Evolutionary conservation across 148 eudicot genomes (phyloP), one percentile per base, ranked within the genome.

Genomic region (Hydrangea macrophylla): DNA sequence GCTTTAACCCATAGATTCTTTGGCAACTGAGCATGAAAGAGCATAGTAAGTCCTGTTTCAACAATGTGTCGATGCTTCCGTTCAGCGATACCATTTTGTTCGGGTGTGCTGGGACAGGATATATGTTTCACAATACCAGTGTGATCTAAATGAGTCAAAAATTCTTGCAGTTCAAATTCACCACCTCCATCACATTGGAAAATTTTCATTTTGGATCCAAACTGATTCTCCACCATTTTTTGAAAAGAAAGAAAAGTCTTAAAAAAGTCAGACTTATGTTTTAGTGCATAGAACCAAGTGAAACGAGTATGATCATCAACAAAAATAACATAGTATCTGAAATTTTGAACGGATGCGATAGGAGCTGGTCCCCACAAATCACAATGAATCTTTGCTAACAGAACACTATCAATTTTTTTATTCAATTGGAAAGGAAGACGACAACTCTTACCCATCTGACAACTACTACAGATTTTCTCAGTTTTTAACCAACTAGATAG

Each of bases 181-280:
- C 60, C 60, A 2, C 31, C 60, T n/a, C 60, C 60, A 56, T 56
- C 60, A 56, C 13, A 24, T 25, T 56, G 39, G 60, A 25, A 56
- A 56, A 6, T 4, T 27, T 25, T 56, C 2, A 56, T 28, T 20
- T 24, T 24, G 9, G 23, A 2, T 9, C 7, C 11, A 28, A 56
- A 56, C 23, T 22, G 25, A 18, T 18, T n/a, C 5, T 56, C 32
- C 9, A 27, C 39, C 39, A 35, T 35, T 3, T 8, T 4, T 35
- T 35, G 39, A 2, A 24, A 56, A 24, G 2, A 25, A 9, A 6
- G 15, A 2, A 56, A 56, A 56, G 32, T 13, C 9, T 1, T 7
- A 24, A 24, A 56, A 18, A 56, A 56, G 17, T 56, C 60, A 56
- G 17, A 24, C 10, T 56, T 56, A 7, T 7, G 10, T 56, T 27